phyloP scores from a whole-genome alignment of 306 rosid species.

The Castanea mollissima region DNA sequence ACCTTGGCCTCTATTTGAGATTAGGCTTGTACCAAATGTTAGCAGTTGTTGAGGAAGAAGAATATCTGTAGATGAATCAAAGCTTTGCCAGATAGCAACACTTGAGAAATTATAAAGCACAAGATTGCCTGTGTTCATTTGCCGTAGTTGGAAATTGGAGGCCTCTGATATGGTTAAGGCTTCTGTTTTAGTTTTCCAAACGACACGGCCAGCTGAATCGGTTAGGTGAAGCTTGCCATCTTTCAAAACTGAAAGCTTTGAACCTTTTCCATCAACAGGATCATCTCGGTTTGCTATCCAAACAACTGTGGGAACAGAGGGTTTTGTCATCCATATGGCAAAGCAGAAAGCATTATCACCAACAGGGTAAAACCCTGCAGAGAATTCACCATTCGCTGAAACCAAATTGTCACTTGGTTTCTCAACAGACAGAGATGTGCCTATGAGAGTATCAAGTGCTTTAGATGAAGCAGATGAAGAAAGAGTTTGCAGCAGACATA shows the following conservation, averaged over 20 bases:
- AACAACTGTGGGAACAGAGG: conserved; percentile 32
- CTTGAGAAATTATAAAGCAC: conserved; percentile 7
- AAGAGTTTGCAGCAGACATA: conserved; percentile 2
- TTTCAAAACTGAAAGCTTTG: conserved; percentile 35
- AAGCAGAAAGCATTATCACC: conserved; percentile 29
- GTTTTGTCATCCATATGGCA: conserved; percentile 29
- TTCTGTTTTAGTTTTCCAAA: conserved; percentile 35
- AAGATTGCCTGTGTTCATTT: conserved; percentile 44
- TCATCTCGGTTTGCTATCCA: conserved; percentile 59
- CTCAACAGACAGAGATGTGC: conserved; percentile 41
- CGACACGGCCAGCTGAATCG: conserved; percentile 29
- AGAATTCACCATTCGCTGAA: conserved; percentile 44
- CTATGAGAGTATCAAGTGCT: conserved; percentile 25
- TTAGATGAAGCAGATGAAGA: conserved; percentile 23
- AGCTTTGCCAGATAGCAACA: conserved; percentile 48
- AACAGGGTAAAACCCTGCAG: conserved; percentile 41
- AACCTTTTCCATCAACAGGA: conserved; percentile 49
- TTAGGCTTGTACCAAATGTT: conserved; percentile 12
- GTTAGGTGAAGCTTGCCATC: conserved; percentile 38
- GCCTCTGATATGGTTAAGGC: background rate
- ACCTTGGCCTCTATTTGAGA: conserved; percentile 29
- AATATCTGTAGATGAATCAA: conserved; percentile 53
- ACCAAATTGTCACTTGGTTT: conserved; percentile 25
- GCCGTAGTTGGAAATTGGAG: conserved; percentile 4
- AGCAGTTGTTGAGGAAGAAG: conserved; percentile 43